These are phyloP conservation scores for Kodamaea laetipori DNA, from an alignment of 805 yeast genomes.

Conservation along the genomic window DNA sequence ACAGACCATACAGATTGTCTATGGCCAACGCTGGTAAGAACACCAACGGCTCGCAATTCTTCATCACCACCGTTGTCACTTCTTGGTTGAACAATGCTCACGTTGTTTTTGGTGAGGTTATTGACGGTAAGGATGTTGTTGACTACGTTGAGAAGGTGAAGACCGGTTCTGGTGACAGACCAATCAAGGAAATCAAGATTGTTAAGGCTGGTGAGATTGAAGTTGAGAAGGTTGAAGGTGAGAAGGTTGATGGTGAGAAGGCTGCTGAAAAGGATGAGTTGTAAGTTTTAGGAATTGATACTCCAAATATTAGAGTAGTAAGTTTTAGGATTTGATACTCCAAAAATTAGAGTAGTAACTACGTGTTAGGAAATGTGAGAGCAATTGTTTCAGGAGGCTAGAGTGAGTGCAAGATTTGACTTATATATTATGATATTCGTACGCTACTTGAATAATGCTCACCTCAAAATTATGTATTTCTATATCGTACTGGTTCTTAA, in stretches of 20 bases:
- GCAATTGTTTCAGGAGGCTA: no score
- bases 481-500: no score
- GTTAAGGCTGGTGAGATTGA: slow-evolving; percentile 70
- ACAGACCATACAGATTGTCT: slow-evolving; percentile 66
- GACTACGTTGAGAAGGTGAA: slow-evolving; percentile 69
- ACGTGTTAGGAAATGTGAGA: no score
- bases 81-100: slow-evolving; percentile 93
- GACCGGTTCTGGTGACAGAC: slow-evolving; percentile 72
- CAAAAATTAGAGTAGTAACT: no score
- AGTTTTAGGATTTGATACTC: not conserved
- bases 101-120: slow-evolving; percentile 94
- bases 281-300: slow-evolving; percentile 1
- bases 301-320: not conserved
- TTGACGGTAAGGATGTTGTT: slow-evolving; percentile 85
- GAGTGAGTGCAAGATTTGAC: no score
- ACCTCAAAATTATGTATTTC: no score
- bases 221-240: slow-evolving; percentile 28
- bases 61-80: slow-evolving; percentile 89
- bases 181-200: slow-evolving; percentile 64
- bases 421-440: no score
- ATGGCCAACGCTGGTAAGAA: slow-evolving; percentile 81
- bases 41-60: slow-evolving; percentile 92
- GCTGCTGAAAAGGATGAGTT: slow-evolving; percentile 16
- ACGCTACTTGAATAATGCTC: no score
- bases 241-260: slow-evolving; percentile 11